Conservation (phyloP, 495 filamentous ascomycete genomes). For the Hamigera avellanea region DNA sequence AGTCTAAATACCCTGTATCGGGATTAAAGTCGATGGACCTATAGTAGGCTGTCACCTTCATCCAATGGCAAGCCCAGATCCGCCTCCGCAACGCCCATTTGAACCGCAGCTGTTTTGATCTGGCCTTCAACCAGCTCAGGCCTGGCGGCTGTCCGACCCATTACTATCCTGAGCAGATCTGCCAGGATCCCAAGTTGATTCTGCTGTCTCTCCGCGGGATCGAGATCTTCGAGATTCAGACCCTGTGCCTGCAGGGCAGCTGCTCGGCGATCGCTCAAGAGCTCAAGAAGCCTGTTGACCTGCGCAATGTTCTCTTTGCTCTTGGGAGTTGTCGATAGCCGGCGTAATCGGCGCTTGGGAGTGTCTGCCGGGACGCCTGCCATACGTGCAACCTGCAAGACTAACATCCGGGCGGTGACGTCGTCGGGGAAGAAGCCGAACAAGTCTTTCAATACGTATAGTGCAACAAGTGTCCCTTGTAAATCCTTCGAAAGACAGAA, state of each 20-base stretch:
- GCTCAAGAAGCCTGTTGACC: conserved; percentile 22
- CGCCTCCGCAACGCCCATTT: conserved; percentile 41
- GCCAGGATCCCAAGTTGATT: conserved; percentile 40
- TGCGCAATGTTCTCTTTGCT: conserved; percentile 34
- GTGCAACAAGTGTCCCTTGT: conserved; percentile 49
- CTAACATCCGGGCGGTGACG: conserved; percentile 36
- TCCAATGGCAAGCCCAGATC: conserved; percentile 19
- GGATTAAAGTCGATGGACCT: no score
- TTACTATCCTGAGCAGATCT: conserved; percentile 37
- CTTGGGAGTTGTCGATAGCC: conserved; percentile 27
- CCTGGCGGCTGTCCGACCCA: conserved; percentile 30
- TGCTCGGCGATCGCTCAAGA: conserved; percentile 26
- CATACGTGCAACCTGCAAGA: conserved; percentile 38
- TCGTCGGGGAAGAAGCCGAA: conserved; percentile 45
- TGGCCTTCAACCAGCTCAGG: conserved; percentile 15
- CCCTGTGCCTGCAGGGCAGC: conserved; percentile 24
- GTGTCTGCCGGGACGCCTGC: conserved; percentile 28
- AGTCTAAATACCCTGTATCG: no score
- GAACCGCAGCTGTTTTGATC: conserved; percentile 33
- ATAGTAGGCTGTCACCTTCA: conserved; percentile 20
- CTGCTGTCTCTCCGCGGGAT: conserved; percentile 28
- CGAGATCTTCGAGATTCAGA: conserved; percentile 23
- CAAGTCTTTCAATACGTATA: conserved; percentile 38
- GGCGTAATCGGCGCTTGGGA: conserved; percentile 30
- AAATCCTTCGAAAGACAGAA: conserved; percentile 43